phyloP scores from a whole-genome alignment of 306 rosid genomes.

The Pyrus pyrifolia region DNA sequence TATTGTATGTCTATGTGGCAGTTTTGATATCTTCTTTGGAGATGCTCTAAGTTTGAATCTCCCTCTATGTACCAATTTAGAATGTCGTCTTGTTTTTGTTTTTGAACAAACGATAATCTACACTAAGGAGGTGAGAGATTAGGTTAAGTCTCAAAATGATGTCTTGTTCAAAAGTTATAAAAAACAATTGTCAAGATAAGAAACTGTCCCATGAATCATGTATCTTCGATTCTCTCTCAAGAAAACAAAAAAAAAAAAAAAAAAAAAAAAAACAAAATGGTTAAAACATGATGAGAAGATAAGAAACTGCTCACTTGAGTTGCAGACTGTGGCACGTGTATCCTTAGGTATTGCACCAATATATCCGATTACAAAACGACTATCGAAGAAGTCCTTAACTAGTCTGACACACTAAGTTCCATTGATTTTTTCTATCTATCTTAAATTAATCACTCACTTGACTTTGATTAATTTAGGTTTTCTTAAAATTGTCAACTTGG shows the following conservation, averaged over 20 bases:
- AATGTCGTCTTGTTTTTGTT: no score
- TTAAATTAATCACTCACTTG: slow-evolving; percentile 8
- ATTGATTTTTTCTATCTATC: not conserved
- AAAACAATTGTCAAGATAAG: not conserved
- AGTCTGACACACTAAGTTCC: not conserved
- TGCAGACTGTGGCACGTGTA: not conserved
- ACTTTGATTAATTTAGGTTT: not conserved
- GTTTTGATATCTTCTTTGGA: no score
- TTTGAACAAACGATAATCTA: no score
- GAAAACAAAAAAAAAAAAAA: no score
- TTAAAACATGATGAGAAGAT: not conserved
- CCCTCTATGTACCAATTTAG: no score
- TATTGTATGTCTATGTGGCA: no score
- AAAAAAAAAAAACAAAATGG: no score
- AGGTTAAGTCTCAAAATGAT: no score
- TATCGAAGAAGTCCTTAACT: not conserved
- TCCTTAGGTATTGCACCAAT: not conserved
- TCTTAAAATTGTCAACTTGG: not conserved
- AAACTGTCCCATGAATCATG: no score
- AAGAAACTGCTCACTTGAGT: not conserved
- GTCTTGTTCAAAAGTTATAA: not conserved
- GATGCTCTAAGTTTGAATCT: no score
- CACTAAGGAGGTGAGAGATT: rapidly evolving
- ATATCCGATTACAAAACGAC: not conserved
- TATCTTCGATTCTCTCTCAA: no score